These are phyloP conservation scores for Gracilaria vermiculophylla DNA, from an alignment of 23 red algal genomes.

Conservation along the genomic window DNA sequence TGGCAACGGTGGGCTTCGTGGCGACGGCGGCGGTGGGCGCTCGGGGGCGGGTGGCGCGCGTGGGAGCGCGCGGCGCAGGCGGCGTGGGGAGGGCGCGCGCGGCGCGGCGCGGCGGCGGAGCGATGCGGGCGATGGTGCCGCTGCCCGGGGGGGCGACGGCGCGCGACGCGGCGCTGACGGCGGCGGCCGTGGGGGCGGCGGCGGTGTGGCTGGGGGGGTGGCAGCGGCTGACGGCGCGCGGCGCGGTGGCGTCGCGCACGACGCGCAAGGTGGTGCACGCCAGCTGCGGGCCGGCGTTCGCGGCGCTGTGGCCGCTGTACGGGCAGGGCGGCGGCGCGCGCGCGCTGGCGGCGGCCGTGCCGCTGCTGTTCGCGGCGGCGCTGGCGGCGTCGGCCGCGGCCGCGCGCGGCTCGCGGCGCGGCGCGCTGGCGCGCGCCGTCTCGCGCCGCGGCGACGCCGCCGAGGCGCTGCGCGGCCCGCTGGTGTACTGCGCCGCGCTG, in stretches of 20 bases:
- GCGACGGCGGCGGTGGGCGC: not conserved
- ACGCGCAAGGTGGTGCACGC: slow-evolving; percentile 24
- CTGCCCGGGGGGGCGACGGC: not conserved
- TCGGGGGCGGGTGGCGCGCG: not conserved
- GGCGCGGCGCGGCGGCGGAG: not conserved
- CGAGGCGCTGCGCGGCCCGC: not conserved
- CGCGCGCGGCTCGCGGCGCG: not conserved
- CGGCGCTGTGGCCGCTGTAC: slow-evolving; percentile 29
- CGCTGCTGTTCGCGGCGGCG: not conserved
- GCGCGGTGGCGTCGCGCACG: not conserved
- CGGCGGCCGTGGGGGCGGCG: not conserved
- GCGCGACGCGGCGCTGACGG: slow-evolving; percentile 8
- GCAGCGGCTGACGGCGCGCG: not conserved
- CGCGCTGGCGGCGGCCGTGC: not conserved
- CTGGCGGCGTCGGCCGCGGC: not conserved
- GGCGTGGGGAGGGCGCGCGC: not conserved
- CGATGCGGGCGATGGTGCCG: not conserved
- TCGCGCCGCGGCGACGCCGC: not conserved
- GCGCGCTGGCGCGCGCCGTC: slow-evolving; percentile 15
- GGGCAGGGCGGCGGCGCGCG: not conserved
- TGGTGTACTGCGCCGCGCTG: not conserved
- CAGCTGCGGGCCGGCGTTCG: not conserved
- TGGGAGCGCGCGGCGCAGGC: not conserved
- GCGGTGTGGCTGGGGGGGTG: slow-evolving; percentile 5
- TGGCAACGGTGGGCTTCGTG: not conserved